phyloP scores from a whole-genome alignment of 768 basidiomycete species.

The Sarcomyxa edulis region DNA sequence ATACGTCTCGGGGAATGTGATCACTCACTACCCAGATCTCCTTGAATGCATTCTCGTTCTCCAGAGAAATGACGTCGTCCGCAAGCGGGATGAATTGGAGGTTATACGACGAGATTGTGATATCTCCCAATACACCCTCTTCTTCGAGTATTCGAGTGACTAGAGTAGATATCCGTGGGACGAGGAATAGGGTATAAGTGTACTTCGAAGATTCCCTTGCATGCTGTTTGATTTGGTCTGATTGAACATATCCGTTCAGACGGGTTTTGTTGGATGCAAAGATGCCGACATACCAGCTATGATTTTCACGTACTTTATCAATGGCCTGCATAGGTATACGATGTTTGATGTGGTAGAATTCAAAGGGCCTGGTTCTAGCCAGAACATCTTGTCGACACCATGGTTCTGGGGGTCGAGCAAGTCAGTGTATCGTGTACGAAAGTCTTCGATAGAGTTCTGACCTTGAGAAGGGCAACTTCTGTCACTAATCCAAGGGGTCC shows the following conservation, averaged over 20 bases:
- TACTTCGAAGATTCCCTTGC: conserved; percentile 68
- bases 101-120: conserved; percentile 82
- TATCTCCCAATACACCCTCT: conserved; percentile 96
- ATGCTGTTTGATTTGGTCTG: conserved; percentile 91
- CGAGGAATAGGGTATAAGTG: conserved; percentile 81
- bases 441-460: conserved; percentile 19
- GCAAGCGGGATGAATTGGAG: conserved; percentile 93
- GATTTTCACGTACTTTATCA: conserved; percentile 79
- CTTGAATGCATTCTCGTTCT: conserved; percentile 79
- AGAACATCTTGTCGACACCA: conserved; percentile 99
- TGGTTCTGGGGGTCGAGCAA: conserved; percentile 68
- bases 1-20: conserved; percentile 1
- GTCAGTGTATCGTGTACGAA: conserved; percentile 1
- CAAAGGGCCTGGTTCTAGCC: conserved; percentile 89
- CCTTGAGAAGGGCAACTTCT: conserved; percentile 91
- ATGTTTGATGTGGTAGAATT: conserved; percentile 82
- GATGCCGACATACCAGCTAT: conserved; percentile 71
- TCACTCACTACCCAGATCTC: conserved; percentile 85
- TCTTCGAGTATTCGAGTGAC: conserved; percentile 87
- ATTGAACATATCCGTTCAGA: conserved; percentile 16
- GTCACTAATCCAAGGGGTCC: conserved; percentile 95
- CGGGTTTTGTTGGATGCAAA: conserved; percentile 7
- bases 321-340: conserved; percentile 88
- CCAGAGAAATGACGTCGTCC: conserved; percentile 88
- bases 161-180: conserved; percentile 83